Evolutionary conservation across 2,329 filamentous ascomycete genomes (phyloP).

Genomic region (Cytospora chrysosperma): DNA sequence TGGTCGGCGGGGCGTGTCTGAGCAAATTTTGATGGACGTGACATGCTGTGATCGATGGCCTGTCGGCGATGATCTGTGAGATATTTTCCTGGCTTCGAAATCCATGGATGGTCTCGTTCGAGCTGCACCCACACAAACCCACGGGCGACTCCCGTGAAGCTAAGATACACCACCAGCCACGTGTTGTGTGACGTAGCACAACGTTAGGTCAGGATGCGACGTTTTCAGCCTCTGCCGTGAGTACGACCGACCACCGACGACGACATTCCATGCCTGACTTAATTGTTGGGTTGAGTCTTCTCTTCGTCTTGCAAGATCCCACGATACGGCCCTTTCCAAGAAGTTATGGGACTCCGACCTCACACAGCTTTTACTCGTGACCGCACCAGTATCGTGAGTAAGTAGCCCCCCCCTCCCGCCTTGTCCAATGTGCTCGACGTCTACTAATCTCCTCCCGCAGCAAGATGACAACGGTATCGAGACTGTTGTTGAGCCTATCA

Average conservation of each 20-base stretch:
- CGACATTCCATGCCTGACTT: too few species aligned
- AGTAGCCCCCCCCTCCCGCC: too few species aligned
- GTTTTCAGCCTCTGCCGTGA: not conserved
- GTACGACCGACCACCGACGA: not conserved
- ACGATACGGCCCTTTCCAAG: too few species aligned
- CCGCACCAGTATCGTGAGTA: constrained; percentile 31
- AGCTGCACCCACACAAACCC: too few species aligned
- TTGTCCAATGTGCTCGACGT: not conserved
- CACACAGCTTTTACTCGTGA: constrained; percentile 39
- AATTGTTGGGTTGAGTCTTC: not conserved
- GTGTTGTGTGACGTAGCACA: not conserved
- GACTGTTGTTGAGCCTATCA: constrained; percentile 33
- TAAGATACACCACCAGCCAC: not conserved
- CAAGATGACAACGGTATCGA: constrained; percentile 37
- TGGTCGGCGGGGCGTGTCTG: too few species aligned
- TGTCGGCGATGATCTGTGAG: too few species aligned
- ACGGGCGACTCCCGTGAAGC: not conserved
- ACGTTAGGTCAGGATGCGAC: not conserved
- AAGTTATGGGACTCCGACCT: too few species aligned
- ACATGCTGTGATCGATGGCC: too few species aligned
- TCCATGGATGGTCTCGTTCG: too few species aligned
- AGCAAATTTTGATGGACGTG: too few species aligned
- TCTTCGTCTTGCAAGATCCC: too few species aligned
- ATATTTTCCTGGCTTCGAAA: too few species aligned
- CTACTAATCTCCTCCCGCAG: not conserved